phyloP scores from a whole-genome alignment of 805 yeast species.

The Kodamaea jinghongensis region DNA sequence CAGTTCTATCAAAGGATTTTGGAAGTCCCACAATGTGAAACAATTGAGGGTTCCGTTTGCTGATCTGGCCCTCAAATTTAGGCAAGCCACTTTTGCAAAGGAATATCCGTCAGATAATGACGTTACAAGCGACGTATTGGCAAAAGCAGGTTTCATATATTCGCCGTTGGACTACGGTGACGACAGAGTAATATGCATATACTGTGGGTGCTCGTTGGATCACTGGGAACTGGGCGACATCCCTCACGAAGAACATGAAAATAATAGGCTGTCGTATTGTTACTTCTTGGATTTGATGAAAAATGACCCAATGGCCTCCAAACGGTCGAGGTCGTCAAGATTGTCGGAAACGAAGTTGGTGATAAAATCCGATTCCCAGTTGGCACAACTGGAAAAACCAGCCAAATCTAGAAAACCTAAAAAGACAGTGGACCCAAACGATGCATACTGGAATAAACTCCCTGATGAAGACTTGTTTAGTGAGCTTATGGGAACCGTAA shows the following conservation, averaged over 20 bases:
- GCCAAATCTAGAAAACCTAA: conserved; percentile 1
- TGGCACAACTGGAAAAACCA: not conserved
- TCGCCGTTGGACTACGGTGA: conserved; percentile 28
- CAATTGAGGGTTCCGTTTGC: conserved; percentile 8
- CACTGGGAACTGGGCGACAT: conserved; percentile 64
- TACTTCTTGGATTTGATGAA: conserved; percentile 22
- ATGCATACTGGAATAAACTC: conserved; percentile 22
- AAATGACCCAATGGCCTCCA: not conserved
- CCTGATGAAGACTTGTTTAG: conserved; percentile 20
- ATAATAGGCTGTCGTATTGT: conserved; percentile 17
- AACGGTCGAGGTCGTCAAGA: not conserved
- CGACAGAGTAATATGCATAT: conserved; percentile 35
- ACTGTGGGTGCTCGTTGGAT: conserved; percentile 30
- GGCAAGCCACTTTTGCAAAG: conserved; percentile 10
- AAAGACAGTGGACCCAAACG: conserved; percentile 17
- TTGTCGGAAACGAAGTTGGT: not conserved
- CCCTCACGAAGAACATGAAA: conserved; percentile 56
- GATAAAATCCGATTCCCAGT: not conserved
- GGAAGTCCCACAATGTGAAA: conserved; percentile 10
- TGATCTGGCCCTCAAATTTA: conserved; percentile 3
- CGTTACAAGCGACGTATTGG: conserved; percentile 17
- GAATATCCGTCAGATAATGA: conserved; percentile 9
- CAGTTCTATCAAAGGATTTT: conserved; percentile 6
- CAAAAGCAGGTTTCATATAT: conserved; percentile 47
- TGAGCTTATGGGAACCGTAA: conserved; percentile 11